Base-by-base conservation (phyloP, 148 eudicot genomes). In the Rhododendron ferrugineum region DNA sequence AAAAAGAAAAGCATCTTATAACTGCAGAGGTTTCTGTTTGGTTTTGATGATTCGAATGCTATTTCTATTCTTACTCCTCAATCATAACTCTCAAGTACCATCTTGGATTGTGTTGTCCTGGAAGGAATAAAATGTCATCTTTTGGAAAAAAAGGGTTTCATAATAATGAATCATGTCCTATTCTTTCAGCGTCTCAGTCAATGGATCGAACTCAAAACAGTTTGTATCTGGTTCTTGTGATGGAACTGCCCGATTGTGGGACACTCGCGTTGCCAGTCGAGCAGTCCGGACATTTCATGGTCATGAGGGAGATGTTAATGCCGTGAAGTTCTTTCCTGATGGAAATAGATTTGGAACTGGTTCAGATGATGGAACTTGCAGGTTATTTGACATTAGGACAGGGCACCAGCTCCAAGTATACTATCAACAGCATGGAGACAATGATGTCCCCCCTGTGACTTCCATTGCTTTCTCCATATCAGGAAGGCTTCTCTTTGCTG, bases 301-400 rank as follows among this genome's bases (percentile, higher is more conserved):
- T 76, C 99, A 97, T 37, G 92, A 92, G 87, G 98, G 99, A 85
- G 98, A 95, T 92, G 96, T 97, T 82, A 95, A 94, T 94, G 82
- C 95, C 47, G 99, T 97, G 74, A 94, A 97, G 90, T 97, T 95
- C 87, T 97, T 97, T 79, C 96, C 98, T 64, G 99, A 97, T 92
- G 99, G 99, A 78, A 93, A 97, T 87, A 93, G 98, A 92, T 97
- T 97, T 92, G 98, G 94, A 72, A 95, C 98, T 86, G 99, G 99
- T 34, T 97, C 99, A 49, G 99, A 92, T 74, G 99, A 97, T 87
- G 99, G 99, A 84, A 92, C 94, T 15, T 95, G 98, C 90, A 91
- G 94, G 85, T 87, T 97, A 82, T 97, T 91, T 87, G 99, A 97
- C 91, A 94, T 97, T 87, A 91, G 99, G 86, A 95, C 98, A 83